Evolutionary conservation across 441 rosid genomes (phyloP), one percentile per base, ranked within the genome.

Genomic region (Pelargonium australe): DNA sequence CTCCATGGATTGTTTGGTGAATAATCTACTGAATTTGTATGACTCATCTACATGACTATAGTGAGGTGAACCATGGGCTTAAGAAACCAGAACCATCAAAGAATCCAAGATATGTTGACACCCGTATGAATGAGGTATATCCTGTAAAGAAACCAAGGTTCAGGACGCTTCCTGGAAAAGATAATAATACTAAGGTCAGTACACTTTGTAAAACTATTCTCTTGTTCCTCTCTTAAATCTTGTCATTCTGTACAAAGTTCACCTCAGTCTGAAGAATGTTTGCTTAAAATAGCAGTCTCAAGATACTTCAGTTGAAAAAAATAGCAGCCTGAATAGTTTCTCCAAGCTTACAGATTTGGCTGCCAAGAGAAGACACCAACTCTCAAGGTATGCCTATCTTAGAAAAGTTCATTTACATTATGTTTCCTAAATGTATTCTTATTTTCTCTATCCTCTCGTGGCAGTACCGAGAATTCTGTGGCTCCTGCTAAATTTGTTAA

Each of bases 101-200:
- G 72, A 81, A 79, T 79, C 87, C 93, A 8, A 86, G 82, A 81
- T 90, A 87, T 66, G 77, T 85, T 44, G 89, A 86, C 72, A 87
- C 81, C 58, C 91, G 91, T 62, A 81, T 92, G 85, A 77, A 86
- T 81, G 92, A 86, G 76, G 83, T 90, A 13, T 95, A 78, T 79
- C 92, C 95, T 67, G 90, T 80, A 53, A 90, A 87, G 81, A 95
- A 95, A 72, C 74, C 89, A 53, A 86, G 88, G 82, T 76, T 84
- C 68, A 78, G 81, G 81, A 67, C 81, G 80, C 74, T 67, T 64
- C 75, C 80, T 14, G 82, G 74, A 71, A 95, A 90, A 80, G 97
- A 84, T 69, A 86, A 80, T 72, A 72, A 58, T 58, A 58, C 77
- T 13, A 87, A 92, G 96, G 99, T 95, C 72, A 60, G 70, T 19